Evolutionary conservation across 176 grass and related monocot species (phyloP), one percentile per base, ranked within the genome.

Genomic region (Areca catechu): DNA sequence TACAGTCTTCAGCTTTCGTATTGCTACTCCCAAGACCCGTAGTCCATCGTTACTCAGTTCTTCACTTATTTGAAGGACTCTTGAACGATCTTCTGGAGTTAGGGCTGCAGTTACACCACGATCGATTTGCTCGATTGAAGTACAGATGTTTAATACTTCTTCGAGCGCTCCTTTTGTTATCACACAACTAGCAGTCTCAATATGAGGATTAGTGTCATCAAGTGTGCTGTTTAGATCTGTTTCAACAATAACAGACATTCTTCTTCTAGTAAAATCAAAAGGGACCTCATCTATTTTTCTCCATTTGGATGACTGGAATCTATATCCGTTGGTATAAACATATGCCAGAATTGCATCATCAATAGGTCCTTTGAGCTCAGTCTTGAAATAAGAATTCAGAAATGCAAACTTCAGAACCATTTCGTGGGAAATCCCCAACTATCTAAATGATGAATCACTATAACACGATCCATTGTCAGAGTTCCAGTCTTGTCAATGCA

Each of bases 401-500:
- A 71, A 71, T 20, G 57, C 69, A 71, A 61, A 71, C 52, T 57
- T 61, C 34, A 71, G 57, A 34, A 61, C 49, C 12, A 5, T 37
- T 71, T 71, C 69, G 53, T 37, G 37, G 25, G 7, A 61, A 61
- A 61, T 19, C 77, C 77, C 69, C 69, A 80, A 50, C 51, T 73
- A 58, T 80, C 70, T 50, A 80, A 68, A 63, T 80, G 77, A 62
- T 74, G 69, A 55, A 80, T 55, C 77, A 73, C 61, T 73, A 80
- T 67, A 3, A 47, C 37, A 22, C 49, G 52, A 56, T 73, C 70
- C 27, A 49, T 61, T 22, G 77, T 80, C 23, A 80, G 77, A 49
- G 77, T 80, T 58, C 77, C 77, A 16, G 77, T 80, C 49, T 80
- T 80, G 22, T 80, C 77, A 47, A 80, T 80, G 63, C 77, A 80